Percentiles rank a stretch among this genome's conserved stretches.
Evolutionary conservation across 1,139 yeast genomes (phyloP).

Genomic region (Kodamaea sp.): DNA sequence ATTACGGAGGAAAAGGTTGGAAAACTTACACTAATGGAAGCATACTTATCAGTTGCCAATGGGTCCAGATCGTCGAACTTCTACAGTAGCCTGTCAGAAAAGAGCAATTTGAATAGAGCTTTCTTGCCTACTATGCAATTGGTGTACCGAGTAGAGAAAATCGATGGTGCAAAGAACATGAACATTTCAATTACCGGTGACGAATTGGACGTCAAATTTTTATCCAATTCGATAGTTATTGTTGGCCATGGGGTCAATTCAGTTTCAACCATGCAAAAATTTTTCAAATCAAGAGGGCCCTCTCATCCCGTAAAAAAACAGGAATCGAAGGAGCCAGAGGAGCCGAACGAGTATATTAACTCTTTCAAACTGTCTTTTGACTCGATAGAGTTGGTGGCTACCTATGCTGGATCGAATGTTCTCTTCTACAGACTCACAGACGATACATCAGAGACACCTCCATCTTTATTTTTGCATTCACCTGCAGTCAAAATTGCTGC

Average conservation of each 20-base stretch:
- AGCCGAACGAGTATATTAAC: conserved; percentile 18
- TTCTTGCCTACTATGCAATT: conserved; percentile 68
- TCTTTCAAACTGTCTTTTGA: conserved; percentile 36
- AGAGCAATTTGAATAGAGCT: conserved; percentile 56
- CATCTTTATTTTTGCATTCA: conserved; percentile 66
- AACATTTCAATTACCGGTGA: conserved; percentile 59
- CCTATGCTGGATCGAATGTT: conserved; percentile 73
- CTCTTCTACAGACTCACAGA: conserved; percentile 49
- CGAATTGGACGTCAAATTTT: conserved; percentile 61
- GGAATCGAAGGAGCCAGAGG: neutral
- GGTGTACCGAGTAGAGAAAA: conserved; percentile 46
- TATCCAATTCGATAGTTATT: conserved; percentile 52
- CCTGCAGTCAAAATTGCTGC: conserved; percentile 70
- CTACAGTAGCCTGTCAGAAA: conserved; percentile 49
- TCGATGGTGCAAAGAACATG: conserved; percentile 34
- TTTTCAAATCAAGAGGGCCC: conserved; percentile 26
- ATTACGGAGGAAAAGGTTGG: conserved; percentile 64
- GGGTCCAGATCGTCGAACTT: conserved; percentile 56
- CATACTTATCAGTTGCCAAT: conserved; percentile 66
- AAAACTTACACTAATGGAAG: conserved; percentile 62
- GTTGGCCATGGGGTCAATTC: conserved; percentile 51
- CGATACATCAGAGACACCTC: conserved; percentile 42
- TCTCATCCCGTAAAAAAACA: neutral
- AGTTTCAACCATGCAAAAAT: conserved; percentile 41
- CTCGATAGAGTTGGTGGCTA: conserved; percentile 52